phyloP scores from a whole-genome alignment of 768 basidiomycete species.

The Hortiboletus campestris region DNA sequence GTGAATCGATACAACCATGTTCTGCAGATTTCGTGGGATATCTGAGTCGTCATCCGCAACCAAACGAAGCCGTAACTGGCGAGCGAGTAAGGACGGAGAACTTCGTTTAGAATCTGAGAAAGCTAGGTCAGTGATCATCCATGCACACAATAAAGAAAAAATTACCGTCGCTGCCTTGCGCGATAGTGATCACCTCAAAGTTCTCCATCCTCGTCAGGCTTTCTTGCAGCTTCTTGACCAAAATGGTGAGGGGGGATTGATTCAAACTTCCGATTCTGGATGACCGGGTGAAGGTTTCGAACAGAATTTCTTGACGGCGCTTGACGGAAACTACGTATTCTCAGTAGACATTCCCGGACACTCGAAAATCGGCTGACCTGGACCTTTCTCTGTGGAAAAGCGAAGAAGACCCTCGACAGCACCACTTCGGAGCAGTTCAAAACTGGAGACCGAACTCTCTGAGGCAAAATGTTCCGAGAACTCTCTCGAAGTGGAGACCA shows the following conservation, averaged over 20 bases:
- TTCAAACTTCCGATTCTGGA: conserved; percentile 40
- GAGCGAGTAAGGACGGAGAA: conserved; percentile 87
- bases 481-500: conserved; percentile 61
- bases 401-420: conserved; percentile 83
- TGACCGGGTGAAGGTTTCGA: conserved; percentile 71
- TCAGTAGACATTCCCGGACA: conserved; percentile 2
- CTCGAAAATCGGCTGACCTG: conserved; percentile 7
- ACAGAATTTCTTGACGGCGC: conserved; percentile 73
- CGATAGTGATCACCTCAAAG: conserved; percentile 90
- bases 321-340: conserved; percentile 51
- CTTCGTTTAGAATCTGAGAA: conserved; percentile 80
- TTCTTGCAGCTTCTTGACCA: conserved; percentile 97
- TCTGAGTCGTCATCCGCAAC: conserved; percentile 89
- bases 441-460: conserved; percentile 85
- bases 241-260: conserved; percentile 64
- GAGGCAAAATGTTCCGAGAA: conserved; percentile 81
- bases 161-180: conserved; percentile 76
- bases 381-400: conserved; percentile 70
- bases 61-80: conserved; percentile 85
- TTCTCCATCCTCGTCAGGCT: conserved; percentile 92
- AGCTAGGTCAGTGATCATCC: conserved; percentile 1
- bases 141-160: conserved; percentile 4
- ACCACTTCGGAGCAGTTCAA: conserved; percentile 92
- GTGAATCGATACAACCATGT: conserved; percentile 95
- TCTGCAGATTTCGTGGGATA: conserved; percentile 80